Evolutionary conservation across 2,329 filamentous ascomycete species (phyloP), one percentile per base, ranked within the genome.

Genomic region (Aspergillus udagawae): DNA sequence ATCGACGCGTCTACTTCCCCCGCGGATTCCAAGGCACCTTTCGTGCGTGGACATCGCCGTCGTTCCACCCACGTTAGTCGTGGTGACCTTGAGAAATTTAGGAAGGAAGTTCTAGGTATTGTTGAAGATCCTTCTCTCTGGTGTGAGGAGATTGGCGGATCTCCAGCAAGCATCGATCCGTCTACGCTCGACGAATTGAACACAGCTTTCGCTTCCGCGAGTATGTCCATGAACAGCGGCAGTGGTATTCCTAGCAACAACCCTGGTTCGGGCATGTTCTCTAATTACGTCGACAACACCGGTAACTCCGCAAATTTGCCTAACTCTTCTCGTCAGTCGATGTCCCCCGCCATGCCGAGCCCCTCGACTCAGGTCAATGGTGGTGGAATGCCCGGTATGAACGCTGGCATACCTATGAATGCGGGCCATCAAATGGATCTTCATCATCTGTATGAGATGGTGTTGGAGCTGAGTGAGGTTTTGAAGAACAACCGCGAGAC

Each of bases 401-500:
- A 70, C 53, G 65, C 66, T 5, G 67, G 65, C 32, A 68, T 78
- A 57, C 72, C 77, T 1, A 74, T 77, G 71, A 78, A 77, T 58
- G 79, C 79, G 8, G 79, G 79, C 10, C 79, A 81, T 54, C 77
- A 80, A 66, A 79, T 80, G 76, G 79, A 81, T 60, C 69, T 81
- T 50, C 78, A 80, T 59, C 76, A 80, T 54, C 70, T 81, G 2
- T 81, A 78, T 56, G 75, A 79, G 38, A 80, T 80, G 73, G 76
- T 81, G 28, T 65, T 79, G 53, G 79, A 81, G 58, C 64, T 81
- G 59, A 80, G 79, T 50, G 75, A 78, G 17, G 74, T 81, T 1
- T 66, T 81, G 53, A 76, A 77, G 61, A 77, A 77, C 55, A 81
- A 81, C 56, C 75, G 79, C 17, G 79, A 80, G 58, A 75, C 76